Evolutionary conservation across 106 monocot genomes (phyloP).

Genomic region (Acorus gramineus): DNA sequence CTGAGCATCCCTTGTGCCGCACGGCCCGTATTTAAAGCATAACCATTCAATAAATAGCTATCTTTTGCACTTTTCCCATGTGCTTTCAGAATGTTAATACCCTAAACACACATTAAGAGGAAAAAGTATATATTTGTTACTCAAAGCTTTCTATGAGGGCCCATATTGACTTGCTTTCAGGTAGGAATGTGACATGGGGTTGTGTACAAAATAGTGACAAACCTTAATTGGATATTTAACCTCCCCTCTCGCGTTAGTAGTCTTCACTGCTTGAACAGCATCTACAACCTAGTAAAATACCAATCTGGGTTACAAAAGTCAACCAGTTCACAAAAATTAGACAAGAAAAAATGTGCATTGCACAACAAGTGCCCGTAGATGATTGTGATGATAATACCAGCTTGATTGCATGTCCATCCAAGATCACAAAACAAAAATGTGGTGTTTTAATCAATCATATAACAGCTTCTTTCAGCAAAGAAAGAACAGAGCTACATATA

Average conservation of each 20-base stretch:
- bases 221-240: slow-evolving; percentile 98
- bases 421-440: too few species aligned
- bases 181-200: neutral
- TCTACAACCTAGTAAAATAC: slow-evolving; percentile 61
- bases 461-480: too few species aligned
- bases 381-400: too few species aligned
- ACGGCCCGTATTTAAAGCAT: slow-evolving; percentile 93
- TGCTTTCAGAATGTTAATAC: slow-evolving; percentile 95
- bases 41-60: slow-evolving; percentile 91
- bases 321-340: too few species aligned
- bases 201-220: neutral
- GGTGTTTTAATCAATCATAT: too few species aligned
- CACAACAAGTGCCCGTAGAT: too few species aligned
- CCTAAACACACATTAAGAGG: slow-evolving; percentile 26
- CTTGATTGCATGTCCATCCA: too few species aligned
- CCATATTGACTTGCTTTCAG: too few species aligned
- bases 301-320: too few species aligned
- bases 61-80: slow-evolving; percentile 96
- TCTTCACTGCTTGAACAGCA: slow-evolving; percentile 91
- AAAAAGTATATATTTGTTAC: neutral
- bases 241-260: slow-evolving; percentile 80
- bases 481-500: too few species aligned
- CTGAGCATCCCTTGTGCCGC: slow-evolving; percentile 99
- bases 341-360: too few species aligned
- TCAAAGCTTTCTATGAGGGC: neutral